Base-by-base conservation (phyloP, 2,329 filamentous ascomycete genomes). In the Aspergillus sp. region DNA sequence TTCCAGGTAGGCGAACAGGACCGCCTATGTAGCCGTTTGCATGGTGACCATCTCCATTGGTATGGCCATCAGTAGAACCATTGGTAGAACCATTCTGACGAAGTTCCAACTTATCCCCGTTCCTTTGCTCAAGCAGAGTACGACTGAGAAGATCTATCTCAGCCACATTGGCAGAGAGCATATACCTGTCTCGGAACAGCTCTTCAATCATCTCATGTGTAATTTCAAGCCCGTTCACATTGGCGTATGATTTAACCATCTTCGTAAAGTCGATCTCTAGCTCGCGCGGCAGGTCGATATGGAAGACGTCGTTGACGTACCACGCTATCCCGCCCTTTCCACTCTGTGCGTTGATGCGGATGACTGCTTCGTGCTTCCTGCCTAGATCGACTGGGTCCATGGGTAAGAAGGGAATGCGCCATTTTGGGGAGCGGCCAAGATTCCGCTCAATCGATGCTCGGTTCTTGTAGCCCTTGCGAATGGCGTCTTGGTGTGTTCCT, bases 261-360 rank as follows among this genome's bases (percentile, higher is more conserved):
- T 87, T 89, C 73, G 89, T 91, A 76, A 98, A 98, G 48, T 91
- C 92, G 63, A 97, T 84, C 77, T 98, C 93, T 50, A 98, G 84
- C 52, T 92, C 92, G 62, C 95, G 90, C 15, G 95, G 95, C 50
- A 98, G 85, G 74, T 98, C 95, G 68, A 98, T 88, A 70, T 95
- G 86, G 60, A 98, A 86, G 69, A 91, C 89, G 66, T 90, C 88
- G 71, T 92, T 87, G 72, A 98, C 93, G 71, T 98, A 90, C 90
- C 91, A 98, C 49, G 93, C 93, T 59, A 91, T 88, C 67, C 95
- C 95, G 61, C 93, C 93, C 80, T 99, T 98, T 64, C 93, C 93
- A 67, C 87, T 91, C 75, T 98, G 93, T 17, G 91, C 96, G 81
- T 98, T 99, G 84, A 98, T 93, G 59, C 93, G 90, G 72, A 98